Percentiles rank a stretch among this genome's conserved stretches.
These are phyloP conservation scores for Coemansia sp. DNA, from an alignment of 192 early-diverging fungal species.

Conservation along the genomic window DNA sequence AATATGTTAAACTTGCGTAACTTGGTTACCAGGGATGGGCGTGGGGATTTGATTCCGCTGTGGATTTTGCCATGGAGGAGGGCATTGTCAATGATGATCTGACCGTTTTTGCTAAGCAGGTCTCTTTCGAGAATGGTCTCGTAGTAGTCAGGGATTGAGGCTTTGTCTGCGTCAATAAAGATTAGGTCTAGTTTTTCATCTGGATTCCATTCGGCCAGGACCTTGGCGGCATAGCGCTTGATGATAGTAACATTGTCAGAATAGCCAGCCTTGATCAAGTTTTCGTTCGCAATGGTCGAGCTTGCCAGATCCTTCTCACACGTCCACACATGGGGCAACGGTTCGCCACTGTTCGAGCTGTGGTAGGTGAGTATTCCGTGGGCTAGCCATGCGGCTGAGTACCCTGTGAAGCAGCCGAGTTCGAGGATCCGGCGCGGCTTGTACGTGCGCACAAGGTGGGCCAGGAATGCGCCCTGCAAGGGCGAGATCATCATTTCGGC, in stretches of 20 bases:
- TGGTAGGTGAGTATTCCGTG: conserved; percentile 46
- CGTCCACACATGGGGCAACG: conserved; percentile 21
- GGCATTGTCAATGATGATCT: conserved; percentile 68
- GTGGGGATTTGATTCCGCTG: neutral
- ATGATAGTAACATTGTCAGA: conserved; percentile 16
- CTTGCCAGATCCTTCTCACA: conserved; percentile 43
- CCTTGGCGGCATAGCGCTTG: conserved; percentile 11
- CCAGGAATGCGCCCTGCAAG: conserved; percentile 41
- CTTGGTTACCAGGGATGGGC: conserved; percentile 12
- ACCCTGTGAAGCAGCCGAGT: conserved; percentile 69
- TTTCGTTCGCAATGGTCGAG: conserved; percentile 33
- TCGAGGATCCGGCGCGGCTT: conserved; percentile 57
- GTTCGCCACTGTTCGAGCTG: neutral
- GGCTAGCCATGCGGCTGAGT: conserved; percentile 65
- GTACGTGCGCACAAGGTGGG: conserved; percentile 28
- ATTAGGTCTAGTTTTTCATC: conserved; percentile 36
- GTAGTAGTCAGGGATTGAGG: conserved; percentile 51
- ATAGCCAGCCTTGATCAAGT: conserved; percentile 22
- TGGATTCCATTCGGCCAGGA: conserved; percentile 32
- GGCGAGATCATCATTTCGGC: conserved; percentile 51
- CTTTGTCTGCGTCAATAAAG: conserved; percentile 72
- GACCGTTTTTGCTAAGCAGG: conserved; percentile 57
- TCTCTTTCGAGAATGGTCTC: conserved; percentile 59
- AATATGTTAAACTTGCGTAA: conserved; percentile 60
- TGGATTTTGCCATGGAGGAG: conserved; percentile 44